phyloP scores from a whole-genome alignment of 345 rosid species.

The Gossypium ekmanianum region DNA sequence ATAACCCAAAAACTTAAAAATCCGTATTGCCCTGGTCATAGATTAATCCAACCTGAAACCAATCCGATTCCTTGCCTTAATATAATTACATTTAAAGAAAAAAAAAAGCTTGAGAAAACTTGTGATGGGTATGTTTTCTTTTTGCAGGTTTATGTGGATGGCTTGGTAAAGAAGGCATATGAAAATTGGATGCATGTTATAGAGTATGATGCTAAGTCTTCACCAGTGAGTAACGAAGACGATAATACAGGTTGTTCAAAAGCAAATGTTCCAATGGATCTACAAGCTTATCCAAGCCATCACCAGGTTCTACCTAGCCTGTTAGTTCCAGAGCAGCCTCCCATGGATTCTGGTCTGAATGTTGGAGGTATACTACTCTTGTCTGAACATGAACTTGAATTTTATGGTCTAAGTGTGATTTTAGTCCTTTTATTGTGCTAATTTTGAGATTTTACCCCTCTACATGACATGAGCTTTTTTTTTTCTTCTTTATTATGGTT shows the following conservation, averaged over 20 bases:
- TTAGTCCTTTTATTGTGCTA: too few species aligned
- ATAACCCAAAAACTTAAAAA: too few species aligned
- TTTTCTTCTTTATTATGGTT: too few species aligned
- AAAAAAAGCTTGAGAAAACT: background rate
- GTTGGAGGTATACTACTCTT: conserved; percentile 38
- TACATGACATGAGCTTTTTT: too few species aligned
- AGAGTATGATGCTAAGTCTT: conserved; percentile 85
- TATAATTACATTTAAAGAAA: too few species aligned
- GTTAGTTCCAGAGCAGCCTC: conserved; percentile 55
- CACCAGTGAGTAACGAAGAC: conserved; percentile 46
- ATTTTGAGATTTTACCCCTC: too few species aligned
- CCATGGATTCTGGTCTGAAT: conserved; percentile 42
- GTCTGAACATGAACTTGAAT: too few species aligned
- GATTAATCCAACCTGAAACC: too few species aligned
- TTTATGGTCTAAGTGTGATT: too few species aligned
- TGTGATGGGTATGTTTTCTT: conserved; percentile 8
- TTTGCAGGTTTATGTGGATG: conserved; percentile 70
- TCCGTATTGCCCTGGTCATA: too few species aligned
- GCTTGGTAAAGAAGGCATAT: conserved; percentile 88
- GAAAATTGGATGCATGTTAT: conserved; percentile 92
- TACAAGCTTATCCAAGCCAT: conserved; percentile 40
- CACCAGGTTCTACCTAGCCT: conserved; percentile 35
- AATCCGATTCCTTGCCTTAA: too few species aligned
- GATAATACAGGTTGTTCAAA: conserved; percentile 30
- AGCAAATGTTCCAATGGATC: conserved; percentile 29